Conservation (phyloP, 805 yeast genomes). For the Yarrowia divulgata region DNA sequence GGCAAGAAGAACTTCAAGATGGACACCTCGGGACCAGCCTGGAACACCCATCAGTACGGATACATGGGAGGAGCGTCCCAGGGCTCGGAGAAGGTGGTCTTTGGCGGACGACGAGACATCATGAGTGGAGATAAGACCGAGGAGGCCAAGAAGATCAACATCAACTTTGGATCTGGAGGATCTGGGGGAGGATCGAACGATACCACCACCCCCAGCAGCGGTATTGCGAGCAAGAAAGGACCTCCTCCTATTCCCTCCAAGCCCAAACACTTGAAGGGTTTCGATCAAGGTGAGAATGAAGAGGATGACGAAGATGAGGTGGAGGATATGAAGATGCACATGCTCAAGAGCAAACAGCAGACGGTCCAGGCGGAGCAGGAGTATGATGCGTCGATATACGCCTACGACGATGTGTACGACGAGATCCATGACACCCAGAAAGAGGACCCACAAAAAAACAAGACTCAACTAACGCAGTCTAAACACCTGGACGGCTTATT, state of each 20-base stretch:
- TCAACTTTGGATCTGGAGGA: slow-evolving; percentile 10
- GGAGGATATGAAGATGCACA: slow-evolving; percentile 2
- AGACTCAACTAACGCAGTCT: slow-evolving; percentile 39
- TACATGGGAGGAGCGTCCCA: slow-evolving; percentile 66
- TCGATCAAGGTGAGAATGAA: slow-evolving; percentile 36
- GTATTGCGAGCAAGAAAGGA: slow-evolving; percentile 34
- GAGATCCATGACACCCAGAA: slow-evolving; percentile 50
- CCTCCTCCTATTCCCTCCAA: slow-evolving; percentile 43
- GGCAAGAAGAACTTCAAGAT: slow-evolving; percentile 55
- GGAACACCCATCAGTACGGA: slow-evolving; percentile 70
- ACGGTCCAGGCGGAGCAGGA: slow-evolving; percentile 5
- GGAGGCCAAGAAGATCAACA: slow-evolving; percentile 26
- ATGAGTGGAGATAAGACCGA: slow-evolving; percentile 40
- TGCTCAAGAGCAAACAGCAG: slow-evolving; percentile 8
- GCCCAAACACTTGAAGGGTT: slow-evolving; percentile 40
- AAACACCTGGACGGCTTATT: slow-evolving; percentile 54
- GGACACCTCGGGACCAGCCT: slow-evolving; percentile 60
- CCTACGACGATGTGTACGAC: slow-evolving; percentile 60
- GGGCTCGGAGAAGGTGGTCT: slow-evolving; percentile 60
- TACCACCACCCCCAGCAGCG: not conserved
- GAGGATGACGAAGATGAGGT: slow-evolving; percentile 20
- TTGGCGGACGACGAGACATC: slow-evolving; percentile 61
- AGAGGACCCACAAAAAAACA: not conserved
- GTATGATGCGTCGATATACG: slow-evolving; percentile 46
- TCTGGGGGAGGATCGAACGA: too few species aligned